Base-by-base conservation (phyloP, 176 grass and related monocot species). In the Chloris gayana region DNA sequence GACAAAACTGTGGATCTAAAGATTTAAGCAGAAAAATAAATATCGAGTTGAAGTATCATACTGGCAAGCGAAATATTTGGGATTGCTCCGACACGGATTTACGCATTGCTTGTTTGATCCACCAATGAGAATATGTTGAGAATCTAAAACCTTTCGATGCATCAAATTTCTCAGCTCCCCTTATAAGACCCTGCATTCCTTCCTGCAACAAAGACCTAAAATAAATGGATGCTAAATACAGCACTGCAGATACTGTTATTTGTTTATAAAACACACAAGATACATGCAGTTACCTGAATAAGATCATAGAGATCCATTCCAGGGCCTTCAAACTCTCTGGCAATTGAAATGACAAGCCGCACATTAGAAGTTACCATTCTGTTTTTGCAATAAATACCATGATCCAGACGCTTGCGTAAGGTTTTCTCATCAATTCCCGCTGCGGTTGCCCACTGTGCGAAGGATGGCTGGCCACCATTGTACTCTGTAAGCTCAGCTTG, bases 61-160 rank as follows among this genome's bases (percentile, higher is more conserved):
- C 95, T 42, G 95, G 95, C 80, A 98, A 75, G 4, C 93, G 88
- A 76, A 98, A 93, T 63, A 91, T 87, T 21, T 89, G 87, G 17
- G 92, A 88, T 77, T 90, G 85, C 60, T 93, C 90, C 14, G 88
- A 84, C 29, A 95, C 90, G 39, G 81, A 94, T 41, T 86, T 99
- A 45, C 92, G 84, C 63, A 99, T 91, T 73, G 92, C 81, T 88
- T 99, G 96, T 64, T 89, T 98, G 62, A 95, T 99, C 92, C 92
- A 99, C 92, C 96, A 95, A 74, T 95, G 90, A 54, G 90, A 89
- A 84, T 99, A 99, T 9, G 96, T 99, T 21, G 96, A 99, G 64
- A 95, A 99, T 53, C 93, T 95, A 80, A 99, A 99, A 77, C 96
- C 96, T 79, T 91, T 99, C 0, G 86, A 89, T 64, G 79, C 90